Conservation (phyloP, 108 stramenopile species). For the Skeletonema marinoi region DNA sequence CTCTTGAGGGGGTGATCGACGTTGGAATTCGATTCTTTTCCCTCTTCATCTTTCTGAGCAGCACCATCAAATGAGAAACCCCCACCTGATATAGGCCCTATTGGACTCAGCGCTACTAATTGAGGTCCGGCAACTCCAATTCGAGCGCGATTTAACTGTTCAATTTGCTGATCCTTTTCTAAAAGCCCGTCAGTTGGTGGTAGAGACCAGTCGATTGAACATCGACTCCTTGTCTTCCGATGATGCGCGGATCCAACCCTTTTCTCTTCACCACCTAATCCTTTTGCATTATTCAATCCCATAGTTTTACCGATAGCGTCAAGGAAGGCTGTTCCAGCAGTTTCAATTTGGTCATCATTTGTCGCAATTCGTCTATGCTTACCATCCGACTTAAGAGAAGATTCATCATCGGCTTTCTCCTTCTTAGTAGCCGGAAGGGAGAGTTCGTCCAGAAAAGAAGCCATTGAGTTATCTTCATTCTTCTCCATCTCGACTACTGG, state of each 20-base stretch:
- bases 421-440: neutral
- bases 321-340: constrained; percentile 78
- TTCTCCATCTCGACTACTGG: constrained; percentile 50
- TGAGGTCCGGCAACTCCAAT: constrained; percentile 1
- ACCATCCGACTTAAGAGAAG: neutral
- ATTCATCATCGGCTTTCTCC: neutral
- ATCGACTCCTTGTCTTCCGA: constrained; percentile 80
- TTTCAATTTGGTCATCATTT: constrained; percentile 80
- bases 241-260: constrained; percentile 76
- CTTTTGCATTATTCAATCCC: constrained; percentile 47
- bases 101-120: constrained; percentile 24
- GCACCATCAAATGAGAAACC: constrained; percentile 28
- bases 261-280: constrained; percentile 59
- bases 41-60: neutral
- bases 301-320: constrained; percentile 72
- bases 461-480: neutral
- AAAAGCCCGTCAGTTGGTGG: constrained; percentile 56
- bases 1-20: constrained; percentile 42
- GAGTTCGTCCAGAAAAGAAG: constrained; percentile 28
- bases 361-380: constrained; percentile 46
- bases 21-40: neutral
- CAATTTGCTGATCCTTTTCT: constrained; percentile 51
- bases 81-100: neutral
- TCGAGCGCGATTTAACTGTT: constrained; percentile 33
- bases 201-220: constrained; percentile 87